A percentile compares a stretch with the other conserved stretches of the same genome.
These are phyloP conservation scores for Skeletonema marinoi DNA, from an alignment of 108 stramenopile genomes.

Conservation along the genomic window DNA sequence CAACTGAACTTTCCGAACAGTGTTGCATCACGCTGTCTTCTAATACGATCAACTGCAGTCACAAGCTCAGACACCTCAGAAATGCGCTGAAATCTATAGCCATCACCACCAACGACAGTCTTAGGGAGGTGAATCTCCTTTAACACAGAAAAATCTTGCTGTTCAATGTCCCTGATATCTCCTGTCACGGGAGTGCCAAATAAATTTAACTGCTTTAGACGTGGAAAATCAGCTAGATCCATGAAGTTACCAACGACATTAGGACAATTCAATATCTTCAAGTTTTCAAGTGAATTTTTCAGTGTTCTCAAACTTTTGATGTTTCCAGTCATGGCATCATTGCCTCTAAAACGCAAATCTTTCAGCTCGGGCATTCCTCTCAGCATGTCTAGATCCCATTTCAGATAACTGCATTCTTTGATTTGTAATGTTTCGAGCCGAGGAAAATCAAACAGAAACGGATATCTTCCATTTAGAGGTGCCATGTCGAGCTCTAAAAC, in stretches of 20 bases:
- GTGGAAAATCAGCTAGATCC: not conserved
- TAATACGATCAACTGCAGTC: not conserved
- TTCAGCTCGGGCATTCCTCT: not conserved
- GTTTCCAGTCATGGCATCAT: not conserved
- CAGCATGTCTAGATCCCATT: conserved; percentile 13
- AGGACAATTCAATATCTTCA: not conserved
- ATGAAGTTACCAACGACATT: not conserved
- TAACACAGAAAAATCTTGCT: not conserved
- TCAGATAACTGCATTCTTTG: not conserved
- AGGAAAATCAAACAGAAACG: not conserved
- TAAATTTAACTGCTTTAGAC: not conserved
- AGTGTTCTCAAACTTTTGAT: conserved; percentile 5
- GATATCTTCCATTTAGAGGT: conserved; percentile 4
- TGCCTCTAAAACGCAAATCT: not conserved
- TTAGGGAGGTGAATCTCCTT: not conserved
- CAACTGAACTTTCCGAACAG: not conserved
- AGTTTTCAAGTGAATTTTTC: not conserved
- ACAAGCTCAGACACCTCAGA: not conserved
- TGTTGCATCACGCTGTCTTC: not conserved
- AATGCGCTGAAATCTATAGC: not conserved
- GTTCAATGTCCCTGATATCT: not conserved
- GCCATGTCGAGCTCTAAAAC: too few relatives aligned
- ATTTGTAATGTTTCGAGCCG: not conserved
- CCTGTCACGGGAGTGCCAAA: not conserved
- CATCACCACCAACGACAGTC: not conserved